phyloP scores from a whole-genome alignment of 441 rosid genomes.

The Syzygium syzygioides region DNA sequence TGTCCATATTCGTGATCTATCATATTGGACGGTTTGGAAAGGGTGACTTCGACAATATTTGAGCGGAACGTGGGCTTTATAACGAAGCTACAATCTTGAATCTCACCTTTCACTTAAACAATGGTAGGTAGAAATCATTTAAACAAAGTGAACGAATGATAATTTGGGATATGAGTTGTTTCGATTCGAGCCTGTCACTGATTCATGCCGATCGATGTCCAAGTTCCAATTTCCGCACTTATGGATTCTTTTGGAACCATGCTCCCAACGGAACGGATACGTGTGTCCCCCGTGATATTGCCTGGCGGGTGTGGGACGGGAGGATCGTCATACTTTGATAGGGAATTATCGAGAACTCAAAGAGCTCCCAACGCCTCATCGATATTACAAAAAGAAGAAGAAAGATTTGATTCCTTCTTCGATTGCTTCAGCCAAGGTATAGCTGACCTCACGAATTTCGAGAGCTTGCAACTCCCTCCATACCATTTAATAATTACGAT shows the following conservation, averaged over 20 bases:
- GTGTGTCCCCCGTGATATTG: accelerated
- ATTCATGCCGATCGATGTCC: too few relatives aligned
- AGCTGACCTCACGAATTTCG: background rate
- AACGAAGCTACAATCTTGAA: background rate
- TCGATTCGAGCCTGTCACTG: too few relatives aligned
- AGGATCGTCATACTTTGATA: background rate
- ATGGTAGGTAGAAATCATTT: background rate
- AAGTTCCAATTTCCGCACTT: too few relatives aligned
- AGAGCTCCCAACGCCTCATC: background rate
- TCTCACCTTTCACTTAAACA: background rate
- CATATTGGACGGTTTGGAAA: background rate
- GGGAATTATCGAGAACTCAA: background rate
- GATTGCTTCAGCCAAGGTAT: background rate
- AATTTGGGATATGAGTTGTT: too few relatives aligned
- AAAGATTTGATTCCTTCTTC: too few relatives aligned
- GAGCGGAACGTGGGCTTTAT: background rate
- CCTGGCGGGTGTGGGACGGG: background rate
- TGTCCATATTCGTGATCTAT: accelerated
- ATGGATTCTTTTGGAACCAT: too few relatives aligned
- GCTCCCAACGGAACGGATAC: too few relatives aligned
- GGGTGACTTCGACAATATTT: background rate
- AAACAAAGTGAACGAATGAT: background rate
- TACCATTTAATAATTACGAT: background rate
- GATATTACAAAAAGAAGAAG: too few relatives aligned
- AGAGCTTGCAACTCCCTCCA: background rate